phyloP scores from a whole-genome alignment of 495 filamentous ascomycete genomes.

The Platismatia glauca region DNA sequence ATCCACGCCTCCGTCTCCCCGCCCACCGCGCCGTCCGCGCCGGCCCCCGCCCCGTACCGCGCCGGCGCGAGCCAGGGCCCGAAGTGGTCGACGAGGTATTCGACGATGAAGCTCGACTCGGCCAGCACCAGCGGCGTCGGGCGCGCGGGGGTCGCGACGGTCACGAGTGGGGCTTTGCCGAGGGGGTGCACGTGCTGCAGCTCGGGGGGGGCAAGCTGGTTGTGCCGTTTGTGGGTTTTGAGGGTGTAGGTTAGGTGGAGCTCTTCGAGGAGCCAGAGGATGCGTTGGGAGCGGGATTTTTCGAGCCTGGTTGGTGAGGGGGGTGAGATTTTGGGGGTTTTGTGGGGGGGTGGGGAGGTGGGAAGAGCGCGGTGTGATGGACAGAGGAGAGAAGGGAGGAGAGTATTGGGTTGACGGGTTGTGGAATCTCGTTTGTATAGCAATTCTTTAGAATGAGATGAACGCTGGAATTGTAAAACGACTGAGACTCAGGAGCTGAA shows the following conservation, averaged over 20 bases:
- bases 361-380: no score
- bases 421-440: no score
- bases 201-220: conserved; percentile 58
- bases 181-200: conserved; percentile 73
- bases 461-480: no score
- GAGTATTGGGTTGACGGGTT: no score
- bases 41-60: conserved; percentile 47
- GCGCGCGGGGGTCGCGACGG: conserved; percentile 38
- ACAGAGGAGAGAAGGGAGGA: background rate
- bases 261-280: conserved; percentile 85
- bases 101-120: conserved; percentile 68
- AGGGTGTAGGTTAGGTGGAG: conserved; percentile 69
- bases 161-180: conserved; percentile 73
- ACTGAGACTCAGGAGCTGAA: no score
- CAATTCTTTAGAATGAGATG: no score
- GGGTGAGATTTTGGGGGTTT: background rate
- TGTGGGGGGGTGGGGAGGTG: no score
- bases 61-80: conserved; percentile 53
- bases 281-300: conserved; percentile 70
- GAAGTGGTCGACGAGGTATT: conserved; percentile 76
- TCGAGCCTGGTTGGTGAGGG: conserved; percentile 48
- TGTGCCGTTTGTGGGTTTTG: conserved; percentile 59
- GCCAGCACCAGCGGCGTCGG: conserved; percentile 57
- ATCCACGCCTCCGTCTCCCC: conserved; percentile 69
- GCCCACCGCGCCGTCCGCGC: conserved; percentile 47